These are phyloP conservation scores for Euphrasia arctica DNA, from an alignment of 305 asterid genomes.

Conservation along the genomic window DNA sequence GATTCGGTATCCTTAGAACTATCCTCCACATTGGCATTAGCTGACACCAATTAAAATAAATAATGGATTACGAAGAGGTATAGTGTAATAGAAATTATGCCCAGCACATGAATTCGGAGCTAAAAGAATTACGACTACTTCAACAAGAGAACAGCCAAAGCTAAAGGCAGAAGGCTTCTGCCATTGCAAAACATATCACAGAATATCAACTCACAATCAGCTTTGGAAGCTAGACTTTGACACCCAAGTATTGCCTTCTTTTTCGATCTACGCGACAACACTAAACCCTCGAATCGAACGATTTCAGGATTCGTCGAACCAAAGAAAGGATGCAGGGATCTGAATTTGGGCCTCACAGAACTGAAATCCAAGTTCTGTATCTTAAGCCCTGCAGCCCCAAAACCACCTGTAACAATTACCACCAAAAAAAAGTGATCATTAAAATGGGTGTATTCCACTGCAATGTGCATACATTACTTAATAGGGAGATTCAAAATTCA, in stretches of 20 bases:
- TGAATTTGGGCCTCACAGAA: slow-evolving; percentile 45
- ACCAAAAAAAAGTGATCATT: slow-evolving; percentile 18
- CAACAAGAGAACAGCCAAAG: slow-evolving; percentile 10
- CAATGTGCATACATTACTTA: slow-evolving; percentile 17
- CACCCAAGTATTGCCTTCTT: slow-evolving; percentile 37
- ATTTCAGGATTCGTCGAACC: slow-evolving; percentile 30
- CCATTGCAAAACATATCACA: neutral
- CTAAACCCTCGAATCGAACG: slow-evolving; percentile 45
- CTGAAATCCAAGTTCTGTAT: slow-evolving; percentile 44
- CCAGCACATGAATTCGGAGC: neutral
- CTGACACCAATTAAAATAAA: slow-evolving; percentile 17
- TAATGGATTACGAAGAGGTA: neutral
- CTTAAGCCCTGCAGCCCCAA: slow-evolving; percentile 62
- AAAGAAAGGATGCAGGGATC: slow-evolving; percentile 33
- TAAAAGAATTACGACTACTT: neutral
- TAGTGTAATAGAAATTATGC: too few relatives aligned
- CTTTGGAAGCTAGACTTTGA: slow-evolving; percentile 37
- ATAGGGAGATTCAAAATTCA: neutral
- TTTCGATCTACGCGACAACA: slow-evolving; percentile 33
- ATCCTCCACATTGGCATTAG: slow-evolving; percentile 38
- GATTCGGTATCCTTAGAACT: slow-evolving; percentile 34
- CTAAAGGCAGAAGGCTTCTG: slow-evolving; percentile 12
- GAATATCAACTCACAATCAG: slow-evolving; percentile 43
- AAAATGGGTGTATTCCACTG: neutral
- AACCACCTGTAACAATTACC: slow-evolving; percentile 47